Base-by-base conservation (phyloP, 2,329 filamentous ascomycete species). In the Dothiorella sarmentorum region DNA sequence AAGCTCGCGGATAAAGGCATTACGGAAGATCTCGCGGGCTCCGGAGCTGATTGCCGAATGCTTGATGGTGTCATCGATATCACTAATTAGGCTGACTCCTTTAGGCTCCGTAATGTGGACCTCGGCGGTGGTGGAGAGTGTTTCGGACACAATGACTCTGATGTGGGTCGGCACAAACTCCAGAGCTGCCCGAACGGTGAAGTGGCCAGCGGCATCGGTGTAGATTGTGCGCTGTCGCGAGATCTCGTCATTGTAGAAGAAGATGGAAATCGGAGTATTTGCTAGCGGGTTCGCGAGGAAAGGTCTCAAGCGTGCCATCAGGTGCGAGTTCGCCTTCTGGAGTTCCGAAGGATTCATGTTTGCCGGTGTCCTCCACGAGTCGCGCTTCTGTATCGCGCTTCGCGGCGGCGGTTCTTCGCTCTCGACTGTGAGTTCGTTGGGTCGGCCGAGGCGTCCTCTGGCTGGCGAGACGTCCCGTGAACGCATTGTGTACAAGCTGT, bases 51-150 rank as follows among this genome's bases (percentile, higher is more conserved):
- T 97, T 59, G 92, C 95, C 18, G 94, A 97, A 67, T 91, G 88
- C 72, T 99, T 99, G 69, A 99, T 87, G 0, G 94, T 99, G 73
- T 99, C 94, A 68, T 99, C 94, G 63, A 99, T 94, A 70, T 99
- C 94, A 70, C 91, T 97, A 71, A 99, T 97, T 60, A 99, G 69
- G 71, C 92, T 97, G 62, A 99, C 83, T 38, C 94, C 94, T 20
- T 78, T 79, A 0, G 89, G 84, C 60, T 93, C 88, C 3, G 88
- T 91, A 52, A 97, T 78, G 38, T 85, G 80, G 43, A 99, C 82
- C 58, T 89, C 82, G 63, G 94, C 88, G 1, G 88, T 90, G 0
- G 86, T 87, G 15, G 92, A 96, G 3, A 99, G 79, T 60, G 87
- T 83, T 68, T 97, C 91, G 11, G 88, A 92, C 5, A 91, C 93